Conservation (phyloP, 1,139 yeast genomes). For the Saccharomyces hybrid region DNA sequence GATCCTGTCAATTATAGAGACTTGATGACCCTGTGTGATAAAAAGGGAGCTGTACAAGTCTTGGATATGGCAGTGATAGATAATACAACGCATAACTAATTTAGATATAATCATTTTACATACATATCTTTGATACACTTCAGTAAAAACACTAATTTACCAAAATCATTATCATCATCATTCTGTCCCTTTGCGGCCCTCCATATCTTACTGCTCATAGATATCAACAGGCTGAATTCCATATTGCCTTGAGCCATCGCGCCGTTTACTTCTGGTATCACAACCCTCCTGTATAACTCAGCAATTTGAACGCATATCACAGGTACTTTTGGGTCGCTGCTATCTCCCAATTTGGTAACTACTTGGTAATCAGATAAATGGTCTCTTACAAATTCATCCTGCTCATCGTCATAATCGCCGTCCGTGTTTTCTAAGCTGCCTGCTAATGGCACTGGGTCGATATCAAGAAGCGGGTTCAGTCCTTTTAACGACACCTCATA, state of each 20-base stretch:
- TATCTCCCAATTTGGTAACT: conserved; percentile 26
- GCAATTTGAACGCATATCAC: conserved; percentile 27
- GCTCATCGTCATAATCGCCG: conserved; percentile 13
- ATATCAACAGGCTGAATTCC: conserved; percentile 31
- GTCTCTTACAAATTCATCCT: conserved; percentile 16
- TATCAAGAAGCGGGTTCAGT: conserved; percentile 9
- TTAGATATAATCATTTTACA: conserved; percentile 4
- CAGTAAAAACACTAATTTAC: conserved; percentile 25
- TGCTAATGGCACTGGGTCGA: conserved; percentile 3
- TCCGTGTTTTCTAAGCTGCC: not conserved
- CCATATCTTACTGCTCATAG: conserved; percentile 38
- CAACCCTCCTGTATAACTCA: conserved; percentile 21
- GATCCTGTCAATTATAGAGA: conserved; percentile 85
- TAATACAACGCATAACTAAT: conserved; percentile 36
- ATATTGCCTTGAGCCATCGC: conserved; percentile 1
- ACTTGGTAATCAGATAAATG: conserved; percentile 25
- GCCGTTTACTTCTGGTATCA: conserved; percentile 13
- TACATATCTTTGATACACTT: conserved; percentile 28
- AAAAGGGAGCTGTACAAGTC: conserved; percentile 67
- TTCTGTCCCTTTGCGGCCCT: conserved; percentile 5
- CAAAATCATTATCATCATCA: conserved; percentile 18
- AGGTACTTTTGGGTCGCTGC: conserved; percentile 27
- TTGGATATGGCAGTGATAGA: conserved; percentile 83
- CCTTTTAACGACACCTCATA: conserved; percentile 32
- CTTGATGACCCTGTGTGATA: conserved; percentile 46